phyloP scores from a whole-genome alignment of 257 asterid genomes.

The Leptodermis oblonga region DNA sequence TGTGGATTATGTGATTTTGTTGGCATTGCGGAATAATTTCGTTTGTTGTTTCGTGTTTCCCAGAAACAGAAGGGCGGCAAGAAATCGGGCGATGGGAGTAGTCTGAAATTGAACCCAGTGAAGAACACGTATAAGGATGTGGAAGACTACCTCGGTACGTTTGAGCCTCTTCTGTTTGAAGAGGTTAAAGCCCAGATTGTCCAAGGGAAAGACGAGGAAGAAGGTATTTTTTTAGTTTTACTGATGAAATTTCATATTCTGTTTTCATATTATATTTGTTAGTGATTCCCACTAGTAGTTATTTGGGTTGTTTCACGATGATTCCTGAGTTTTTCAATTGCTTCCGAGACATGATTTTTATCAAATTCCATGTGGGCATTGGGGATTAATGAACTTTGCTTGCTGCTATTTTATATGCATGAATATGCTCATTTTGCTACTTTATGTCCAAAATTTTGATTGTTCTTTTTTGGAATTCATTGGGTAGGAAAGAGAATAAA shows the following conservation, averaged over 20 bases:
- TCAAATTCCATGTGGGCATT: not conserved
- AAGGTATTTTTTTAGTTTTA: slow-evolving; percentile 32
- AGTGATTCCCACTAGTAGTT: not conserved
- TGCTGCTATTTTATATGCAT: not conserved
- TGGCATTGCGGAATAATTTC: not conserved
- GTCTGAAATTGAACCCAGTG: slow-evolving; percentile 50
- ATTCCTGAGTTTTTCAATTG: slow-evolving; percentile 1
- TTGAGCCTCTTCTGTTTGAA: slow-evolving; percentile 91
- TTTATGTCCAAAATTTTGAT: too few relatives aligned
- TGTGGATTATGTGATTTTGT: not conserved
- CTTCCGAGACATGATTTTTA: not conserved
- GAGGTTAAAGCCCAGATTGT: slow-evolving; percentile 88
- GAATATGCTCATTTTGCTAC: slow-evolving; percentile 9
- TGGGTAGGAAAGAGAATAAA: too few relatives aligned
- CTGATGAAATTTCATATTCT: not conserved
- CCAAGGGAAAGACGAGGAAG: slow-evolving; percentile 58
- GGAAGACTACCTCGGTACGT: slow-evolving; percentile 65
- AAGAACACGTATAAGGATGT: slow-evolving; percentile 66
- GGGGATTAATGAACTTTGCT: not conserved
- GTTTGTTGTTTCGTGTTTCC: not conserved
- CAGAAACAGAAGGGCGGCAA: slow-evolving; percentile 34
- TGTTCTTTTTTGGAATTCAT: not conserved
- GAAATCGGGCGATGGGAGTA: slow-evolving; percentile 29
- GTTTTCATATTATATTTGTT: not conserved
- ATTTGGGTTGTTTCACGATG: not conserved